A percentile compares a stretch with the other conserved stretches of the same genome.
phyloP scores from a whole-genome alignment of 192 early-diverging fungal genomes.

The Coemansia sp. region DNA sequence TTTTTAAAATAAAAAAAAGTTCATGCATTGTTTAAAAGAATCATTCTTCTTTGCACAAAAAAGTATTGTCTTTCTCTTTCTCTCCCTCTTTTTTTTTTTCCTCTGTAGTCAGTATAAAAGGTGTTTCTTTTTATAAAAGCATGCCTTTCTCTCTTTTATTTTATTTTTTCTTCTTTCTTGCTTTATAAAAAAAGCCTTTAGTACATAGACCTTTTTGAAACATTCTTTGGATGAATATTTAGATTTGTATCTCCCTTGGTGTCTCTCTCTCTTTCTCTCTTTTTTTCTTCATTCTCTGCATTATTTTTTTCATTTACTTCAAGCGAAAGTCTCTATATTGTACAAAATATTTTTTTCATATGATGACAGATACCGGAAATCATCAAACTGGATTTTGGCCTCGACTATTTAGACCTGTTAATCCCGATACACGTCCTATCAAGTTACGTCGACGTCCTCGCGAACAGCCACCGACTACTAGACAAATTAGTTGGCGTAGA shows the following conservation, averaged over 20 bases:
- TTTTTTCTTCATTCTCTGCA: not conserved
- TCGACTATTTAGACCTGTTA: slow-evolving; percentile 13
- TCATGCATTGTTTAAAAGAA: not conserved
- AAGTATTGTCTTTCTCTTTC: no score
- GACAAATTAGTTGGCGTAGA: slow-evolving; percentile 15
- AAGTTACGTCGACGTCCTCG: not conserved
- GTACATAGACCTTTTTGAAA: not conserved
- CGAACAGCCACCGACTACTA: not conserved
- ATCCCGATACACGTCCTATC: not conserved
- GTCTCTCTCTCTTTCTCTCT: not conserved
- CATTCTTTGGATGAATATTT: not conserved
- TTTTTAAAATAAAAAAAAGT: no score
- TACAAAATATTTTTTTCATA: not conserved
- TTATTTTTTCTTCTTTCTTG: not conserved
- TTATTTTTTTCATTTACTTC: not conserved
- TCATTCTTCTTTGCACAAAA: not conserved
- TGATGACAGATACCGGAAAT: not conserved
- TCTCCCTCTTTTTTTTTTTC: no score
- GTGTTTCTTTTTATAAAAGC: not conserved
- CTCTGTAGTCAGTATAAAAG: no score
- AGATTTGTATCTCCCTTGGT: not conserved
- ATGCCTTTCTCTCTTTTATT: not conserved
- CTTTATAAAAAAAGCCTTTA: not conserved
- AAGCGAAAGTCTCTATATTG: not conserved
- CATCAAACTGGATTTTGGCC: slow-evolving; percentile 25